phyloP scores from a whole-genome alignment of 345 rosid species.

The Lepidium africanum region DNA sequence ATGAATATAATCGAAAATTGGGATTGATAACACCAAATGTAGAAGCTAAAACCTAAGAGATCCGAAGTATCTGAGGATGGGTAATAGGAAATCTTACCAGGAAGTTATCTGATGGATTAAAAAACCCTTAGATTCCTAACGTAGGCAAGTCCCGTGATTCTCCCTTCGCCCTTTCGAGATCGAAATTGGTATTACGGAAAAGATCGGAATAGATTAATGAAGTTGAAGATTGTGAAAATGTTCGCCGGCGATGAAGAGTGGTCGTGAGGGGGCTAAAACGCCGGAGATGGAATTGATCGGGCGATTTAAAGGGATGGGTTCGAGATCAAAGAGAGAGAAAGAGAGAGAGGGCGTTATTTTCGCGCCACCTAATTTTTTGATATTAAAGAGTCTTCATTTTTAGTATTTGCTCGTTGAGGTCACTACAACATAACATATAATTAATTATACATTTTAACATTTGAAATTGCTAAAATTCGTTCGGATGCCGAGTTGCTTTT shows the following conservation, averaged over 20 bases:
- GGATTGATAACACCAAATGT: not conserved
- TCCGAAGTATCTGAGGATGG: not conserved
- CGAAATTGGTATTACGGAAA: not conserved
- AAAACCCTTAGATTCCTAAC: not conserved
- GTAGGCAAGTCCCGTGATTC: not conserved
- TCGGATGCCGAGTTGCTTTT: too few relatives aligned
- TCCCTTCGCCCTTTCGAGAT: not conserved
- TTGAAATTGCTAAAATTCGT: too few relatives aligned
- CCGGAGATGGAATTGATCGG: conserved; percentile 15
- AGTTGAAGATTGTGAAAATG: not conserved
- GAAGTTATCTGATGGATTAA: not conserved
- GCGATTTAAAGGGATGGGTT: not conserved
- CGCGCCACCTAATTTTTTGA: conserved; percentile 66
- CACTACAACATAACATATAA: not conserved
- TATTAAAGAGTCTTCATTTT: conserved; percentile 14
- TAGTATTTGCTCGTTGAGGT: not conserved
- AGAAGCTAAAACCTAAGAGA: conserved; percentile 2
- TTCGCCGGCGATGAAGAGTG: conserved; percentile 9
- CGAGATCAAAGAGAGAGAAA: conserved; percentile 22
- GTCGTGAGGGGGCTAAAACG: not conserved
- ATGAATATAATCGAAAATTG: not conserved
- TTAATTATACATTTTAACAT: too few relatives aligned
- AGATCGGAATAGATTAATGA: not conserved
- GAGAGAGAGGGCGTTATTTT: conserved; percentile 43
- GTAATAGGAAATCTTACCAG: not conserved